Percentiles rank a stretch among this genome's conserved stretches.
phyloP scores from a whole-genome alignment of 306 rosid genomes.

The Acacia confusa region DNA sequence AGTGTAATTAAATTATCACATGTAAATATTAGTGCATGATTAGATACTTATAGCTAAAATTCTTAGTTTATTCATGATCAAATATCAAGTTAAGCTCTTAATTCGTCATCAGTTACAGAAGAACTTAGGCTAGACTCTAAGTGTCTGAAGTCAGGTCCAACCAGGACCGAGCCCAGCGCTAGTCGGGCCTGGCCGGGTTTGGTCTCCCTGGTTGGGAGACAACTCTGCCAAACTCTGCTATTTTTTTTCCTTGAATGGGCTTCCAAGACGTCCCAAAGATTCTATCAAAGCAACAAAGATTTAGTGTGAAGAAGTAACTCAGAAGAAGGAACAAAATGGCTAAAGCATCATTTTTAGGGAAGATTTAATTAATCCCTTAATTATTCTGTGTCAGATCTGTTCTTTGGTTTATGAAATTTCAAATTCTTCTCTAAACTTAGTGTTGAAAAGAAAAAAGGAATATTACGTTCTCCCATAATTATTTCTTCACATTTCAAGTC shows the following conservation, averaged over 20 bases:
- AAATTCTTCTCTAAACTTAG: not conserved
- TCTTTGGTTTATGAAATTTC: not conserved
- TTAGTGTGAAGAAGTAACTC: not conserved
- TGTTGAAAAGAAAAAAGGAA: not conserved
- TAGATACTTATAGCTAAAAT: not conserved
- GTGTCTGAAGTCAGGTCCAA: not conserved
- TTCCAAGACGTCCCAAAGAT: not conserved
- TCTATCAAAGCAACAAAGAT: not conserved
- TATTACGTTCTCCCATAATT: not conserved
- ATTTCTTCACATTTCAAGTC: not conserved
- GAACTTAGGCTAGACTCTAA: not conserved
- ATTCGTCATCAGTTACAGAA: not conserved
- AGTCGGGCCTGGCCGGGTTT: not conserved
- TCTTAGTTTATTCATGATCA: not conserved
- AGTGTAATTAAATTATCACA: not conserved
- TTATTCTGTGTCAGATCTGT: not conserved
- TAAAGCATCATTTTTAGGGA: not conserved
- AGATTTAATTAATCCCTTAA: not conserved
- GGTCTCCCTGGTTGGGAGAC: not conserved
- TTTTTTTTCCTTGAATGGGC: not conserved
- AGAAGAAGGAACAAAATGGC: not conserved
- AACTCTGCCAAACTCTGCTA: not conserved
- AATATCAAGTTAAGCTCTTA: not conserved
- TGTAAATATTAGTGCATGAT: not conserved
- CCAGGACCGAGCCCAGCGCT: not conserved